Evolutionary conservation across 169 alveolate species (phyloP), one percentile per base, ranked within the genome.

Genomic region (Plasmodium gonderi): DNA sequence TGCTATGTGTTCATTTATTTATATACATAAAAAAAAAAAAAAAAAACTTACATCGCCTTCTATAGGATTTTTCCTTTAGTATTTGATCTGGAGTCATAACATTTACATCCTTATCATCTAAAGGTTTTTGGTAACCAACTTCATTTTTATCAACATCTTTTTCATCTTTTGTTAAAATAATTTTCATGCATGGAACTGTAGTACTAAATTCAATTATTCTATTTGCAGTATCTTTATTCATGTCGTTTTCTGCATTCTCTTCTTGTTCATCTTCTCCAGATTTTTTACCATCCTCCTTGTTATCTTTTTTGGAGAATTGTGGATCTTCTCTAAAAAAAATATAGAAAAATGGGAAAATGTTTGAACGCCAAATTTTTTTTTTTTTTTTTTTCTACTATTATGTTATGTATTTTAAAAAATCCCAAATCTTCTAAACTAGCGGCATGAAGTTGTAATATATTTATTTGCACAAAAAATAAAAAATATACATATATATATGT

Each of bases 121-220:
- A 33, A 36, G 93, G 93, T 29, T 76, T 68, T 40, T 87, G 93
- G 69, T 87, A 87, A 17, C 93, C 93, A 42, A 87, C 26, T 38
- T 87, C 80, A 76, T 87, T 64, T 74, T 75, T 87, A 29, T 87
- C 80, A n/a, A 87, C 79, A 12, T 77, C 49, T 8, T 60, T 83
- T 23, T 60, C 93, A 87, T 40, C 29, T 76, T 87, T 87, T 54
- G 93, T 51, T 42, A 87, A 87, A 75, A 65, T 87, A 23, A 87
- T 87, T 76, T 87, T 87, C 79, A 87, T 87, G 47, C 89, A 87
- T 14, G 93, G 93, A 11, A 87, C 93, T 26, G 89, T 83, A 9
- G 92, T 83, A 20, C 75, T 83, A 76, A 69, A 83, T 49, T 83
- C 92, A 83, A 83, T 74, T 17, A 51, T 72, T 69, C 92, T 69